Evolutionary conservation across 192 early-diverging fungal species (phyloP).

Genomic region (Entomortierella lignicola): DNA sequence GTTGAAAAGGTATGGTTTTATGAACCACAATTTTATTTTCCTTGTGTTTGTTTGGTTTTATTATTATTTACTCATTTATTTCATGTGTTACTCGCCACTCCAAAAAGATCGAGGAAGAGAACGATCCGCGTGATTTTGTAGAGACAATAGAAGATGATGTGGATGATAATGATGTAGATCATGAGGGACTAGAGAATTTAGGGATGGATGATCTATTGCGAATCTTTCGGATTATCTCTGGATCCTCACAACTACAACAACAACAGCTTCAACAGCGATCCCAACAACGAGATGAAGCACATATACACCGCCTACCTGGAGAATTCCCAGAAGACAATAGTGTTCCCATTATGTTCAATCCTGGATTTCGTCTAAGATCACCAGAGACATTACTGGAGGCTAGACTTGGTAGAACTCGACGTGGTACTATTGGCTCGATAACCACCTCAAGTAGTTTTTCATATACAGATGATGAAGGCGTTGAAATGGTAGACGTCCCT

Average conservation of each 20-base stretch:
- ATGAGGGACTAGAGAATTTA: constrained; percentile 5
- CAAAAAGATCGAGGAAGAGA: constrained; percentile 44
- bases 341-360: constrained; percentile 1
- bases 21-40: neutral
- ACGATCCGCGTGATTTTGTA: constrained; percentile 38
- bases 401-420: neutral
- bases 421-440: neutral
- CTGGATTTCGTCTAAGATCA: neutral
- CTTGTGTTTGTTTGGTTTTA: neutral
- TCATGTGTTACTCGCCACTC: no score
- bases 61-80: no score
- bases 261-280: constrained; percentile 13
- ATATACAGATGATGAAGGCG: neutral
- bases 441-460: neutral
- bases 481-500: constrained; percentile 15
- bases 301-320: constrained; percentile 1
- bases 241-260: neutral
- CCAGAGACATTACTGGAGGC: neutral
- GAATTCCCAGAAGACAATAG: constrained; percentile 22
- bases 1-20: constrained; percentile 83
- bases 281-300: neutral
- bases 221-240: constrained; percentile 15
- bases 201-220: constrained; percentile 22
- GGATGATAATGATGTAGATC: constrained; percentile 7
- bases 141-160: constrained; percentile 9